phyloP scores from a whole-genome alignment of 2,329 filamentous ascomycete genomes.

The Fonsecaea multimorphosa region DNA sequence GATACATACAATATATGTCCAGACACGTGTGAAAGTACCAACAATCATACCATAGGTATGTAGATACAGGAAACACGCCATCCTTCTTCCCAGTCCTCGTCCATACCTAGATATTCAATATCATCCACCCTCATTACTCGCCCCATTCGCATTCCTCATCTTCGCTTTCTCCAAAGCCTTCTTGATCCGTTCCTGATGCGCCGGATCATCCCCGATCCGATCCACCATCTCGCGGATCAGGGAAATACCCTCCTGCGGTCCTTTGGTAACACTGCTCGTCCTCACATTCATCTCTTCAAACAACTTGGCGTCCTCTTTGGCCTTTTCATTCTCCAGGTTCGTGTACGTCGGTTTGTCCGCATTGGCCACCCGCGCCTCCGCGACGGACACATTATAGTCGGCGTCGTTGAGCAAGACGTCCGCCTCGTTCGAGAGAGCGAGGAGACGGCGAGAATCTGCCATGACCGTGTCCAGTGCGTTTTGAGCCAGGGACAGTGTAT shows the following conservation, averaged over 20 bases:
- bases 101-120: no score
- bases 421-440: slow-evolving; percentile 55
- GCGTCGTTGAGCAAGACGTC: slow-evolving; percentile 59
- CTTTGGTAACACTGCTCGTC: slow-evolving; percentile 50
- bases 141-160: slow-evolving; percentile 52
- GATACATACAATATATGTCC: neutral
- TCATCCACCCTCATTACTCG: neutral
- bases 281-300: slow-evolving; percentile 50
- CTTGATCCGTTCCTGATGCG: slow-evolving; percentile 56
- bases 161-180: slow-evolving; percentile 61
- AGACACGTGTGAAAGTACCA: neutral
- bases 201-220: slow-evolving; percentile 46
- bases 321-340: slow-evolving; percentile 54
- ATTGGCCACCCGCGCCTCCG: slow-evolving; percentile 56
- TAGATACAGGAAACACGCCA: no score
- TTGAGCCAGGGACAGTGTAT: slow-evolving; percentile 47
- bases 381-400: slow-evolving; percentile 61
- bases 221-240: slow-evolving; percentile 50
- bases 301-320: slow-evolving; percentile 56
- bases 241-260: slow-evolving; percentile 46
- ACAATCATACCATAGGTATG: no score
- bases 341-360: slow-evolving; percentile 51
- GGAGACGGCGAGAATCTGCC: slow-evolving; percentile 53
- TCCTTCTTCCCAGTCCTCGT: neutral
- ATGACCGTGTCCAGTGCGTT: slow-evolving; percentile 50